Evolutionary conservation across 2,329 filamentous ascomycete species (phyloP).

Genomic region (Epicoccum nigrum): DNA sequence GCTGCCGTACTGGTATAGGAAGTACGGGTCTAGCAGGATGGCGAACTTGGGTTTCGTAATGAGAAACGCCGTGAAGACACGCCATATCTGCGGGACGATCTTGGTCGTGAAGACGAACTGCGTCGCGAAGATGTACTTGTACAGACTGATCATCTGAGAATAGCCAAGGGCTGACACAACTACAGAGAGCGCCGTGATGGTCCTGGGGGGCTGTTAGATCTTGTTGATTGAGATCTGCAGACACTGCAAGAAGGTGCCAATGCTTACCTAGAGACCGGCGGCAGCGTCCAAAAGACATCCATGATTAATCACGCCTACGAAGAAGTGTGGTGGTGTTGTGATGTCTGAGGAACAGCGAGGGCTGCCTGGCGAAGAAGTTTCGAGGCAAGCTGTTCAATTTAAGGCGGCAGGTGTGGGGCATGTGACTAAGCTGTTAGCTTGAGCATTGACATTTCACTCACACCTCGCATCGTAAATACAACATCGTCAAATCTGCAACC

Average conservation of each 20-base stretch:
- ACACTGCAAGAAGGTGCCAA: not conserved
- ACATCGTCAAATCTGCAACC: no score
- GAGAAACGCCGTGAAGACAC: slow-evolving; percentile 63
- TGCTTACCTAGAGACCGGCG: slow-evolving; percentile 69
- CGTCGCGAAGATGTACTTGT: slow-evolving; percentile 62
- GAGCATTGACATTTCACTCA: not conserved
- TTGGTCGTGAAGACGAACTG: slow-evolving; percentile 60
- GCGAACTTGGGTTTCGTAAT: slow-evolving; percentile 61
- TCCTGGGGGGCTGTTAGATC: slow-evolving; percentile 64
- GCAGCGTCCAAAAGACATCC: slow-evolving; percentile 69
- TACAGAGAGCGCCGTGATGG: slow-evolving; percentile 69
- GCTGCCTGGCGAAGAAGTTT: slow-evolving; percentile 40
- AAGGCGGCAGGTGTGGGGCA: slow-evolving; percentile 18
- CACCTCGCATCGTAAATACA: not conserved
- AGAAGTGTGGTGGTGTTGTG: slow-evolving; percentile 25
- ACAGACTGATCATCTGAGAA: slow-evolving; percentile 59
- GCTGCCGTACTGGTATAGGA: slow-evolving; percentile 78
- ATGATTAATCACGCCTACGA: slow-evolving; percentile 46
- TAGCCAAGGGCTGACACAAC: slow-evolving; percentile 67
- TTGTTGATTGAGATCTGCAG: slow-evolving; percentile 4
- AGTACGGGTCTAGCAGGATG: slow-evolving; percentile 77
- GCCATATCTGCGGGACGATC: slow-evolving; percentile 64
- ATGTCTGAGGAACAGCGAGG: slow-evolving; percentile 40
- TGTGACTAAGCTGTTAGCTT: slow-evolving; percentile 15
- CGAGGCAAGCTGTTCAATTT: slow-evolving; percentile 28